A percentile compares a stretch with the other conserved stretches of the same genome.
Evolutionary conservation across 2,329 filamentous ascomycete genomes (phyloP).

Genomic region (Pseudonectria buxi): DNA sequence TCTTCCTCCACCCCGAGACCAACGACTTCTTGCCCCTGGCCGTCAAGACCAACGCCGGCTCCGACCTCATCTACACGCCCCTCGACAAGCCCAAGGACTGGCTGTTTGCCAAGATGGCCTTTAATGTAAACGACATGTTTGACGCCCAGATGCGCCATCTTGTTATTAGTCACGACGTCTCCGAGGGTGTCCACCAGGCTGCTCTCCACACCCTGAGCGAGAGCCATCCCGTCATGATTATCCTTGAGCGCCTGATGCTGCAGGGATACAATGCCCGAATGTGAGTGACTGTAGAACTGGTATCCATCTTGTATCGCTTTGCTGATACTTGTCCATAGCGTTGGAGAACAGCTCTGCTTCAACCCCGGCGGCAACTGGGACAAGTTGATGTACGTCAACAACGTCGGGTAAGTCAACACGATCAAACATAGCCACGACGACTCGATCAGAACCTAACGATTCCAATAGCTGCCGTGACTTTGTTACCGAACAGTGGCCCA

Average conservation of each 20-base stretch:
- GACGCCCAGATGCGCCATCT: conserved; percentile 38
- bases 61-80: conserved; percentile 36
- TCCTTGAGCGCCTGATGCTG: conserved; percentile 29
- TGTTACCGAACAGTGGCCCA: background rate
- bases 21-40: conserved; percentile 41
- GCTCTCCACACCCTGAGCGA: conserved; percentile 39
- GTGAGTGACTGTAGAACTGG: background rate
- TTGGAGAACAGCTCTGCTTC: conserved; percentile 19
- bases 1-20: conserved; percentile 35
- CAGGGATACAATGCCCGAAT: conserved; percentile 13
- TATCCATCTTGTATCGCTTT: conserved; percentile 1
- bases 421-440: background rate
- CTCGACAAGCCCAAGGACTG: conserved; percentile 38
- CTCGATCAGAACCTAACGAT: background rate
- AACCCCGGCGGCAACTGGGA: conserved; percentile 13
- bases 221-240: conserved; percentile 36
- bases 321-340: too few species aligned
- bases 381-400: too few species aligned
- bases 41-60: conserved; percentile 38
- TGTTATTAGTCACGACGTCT: conserved; percentile 35
- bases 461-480: too few species aligned
- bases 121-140: conserved; percentile 42
- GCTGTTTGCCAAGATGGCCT: conserved; percentile 44
- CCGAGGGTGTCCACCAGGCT: conserved; percentile 37
- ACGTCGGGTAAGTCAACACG: too few species aligned